Base-by-base conservation (phyloP, 352 stramenopile species). In the Plasmopara viticola region DNA sequence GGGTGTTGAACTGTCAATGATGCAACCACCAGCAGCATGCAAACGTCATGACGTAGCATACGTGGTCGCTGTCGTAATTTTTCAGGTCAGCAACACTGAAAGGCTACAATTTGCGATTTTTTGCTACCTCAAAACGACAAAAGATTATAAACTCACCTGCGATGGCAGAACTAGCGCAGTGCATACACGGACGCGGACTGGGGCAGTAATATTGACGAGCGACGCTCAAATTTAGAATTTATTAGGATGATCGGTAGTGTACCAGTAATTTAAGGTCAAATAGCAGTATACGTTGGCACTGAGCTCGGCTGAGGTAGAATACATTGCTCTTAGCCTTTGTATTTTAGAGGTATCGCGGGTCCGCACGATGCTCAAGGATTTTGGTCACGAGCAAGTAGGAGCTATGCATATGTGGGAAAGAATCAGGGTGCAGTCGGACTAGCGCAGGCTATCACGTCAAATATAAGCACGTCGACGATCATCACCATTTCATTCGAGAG, bases 401-500 rank as follows among this genome's bases (percentile, higher is more conserved):
- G 43, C 28, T 0, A 39, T 14, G 0, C 9, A 14, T 3, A 33
- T 0, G 40, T 31, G 20, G 37, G 45, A n/a, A 35, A 46, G 13
- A 53, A 53, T 1, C 37, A 45, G 25, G 48, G 2, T 34, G 20
- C 6, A 46, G 44, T 38, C 25, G n/a, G 4, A 44, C 3, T 7
- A 53, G 39, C 25, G 48, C 48, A 17, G 48, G 48, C 6, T 53
- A 46, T n/a, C 6, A 46, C 13, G 37, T 39, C 15, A 10, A 25
- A 14, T 31, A 34, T 3, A 46, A 48, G 25, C 48, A 48, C 9
- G n/a, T 54, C 1, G 28, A 54, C 17, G 41, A 41, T 14, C 28
- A 13, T 18, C 15, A 46, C 6, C 48, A 54, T n/a, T 54, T 54
- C 14, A 41, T 54, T 13, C n/a, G n/a, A 4, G 44, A 42, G 30